These are phyloP conservation scores for Colletotrichum salicis DNA, from an alignment of 2,329 filamentous ascomycete species.

Conservation along the genomic window DNA sequence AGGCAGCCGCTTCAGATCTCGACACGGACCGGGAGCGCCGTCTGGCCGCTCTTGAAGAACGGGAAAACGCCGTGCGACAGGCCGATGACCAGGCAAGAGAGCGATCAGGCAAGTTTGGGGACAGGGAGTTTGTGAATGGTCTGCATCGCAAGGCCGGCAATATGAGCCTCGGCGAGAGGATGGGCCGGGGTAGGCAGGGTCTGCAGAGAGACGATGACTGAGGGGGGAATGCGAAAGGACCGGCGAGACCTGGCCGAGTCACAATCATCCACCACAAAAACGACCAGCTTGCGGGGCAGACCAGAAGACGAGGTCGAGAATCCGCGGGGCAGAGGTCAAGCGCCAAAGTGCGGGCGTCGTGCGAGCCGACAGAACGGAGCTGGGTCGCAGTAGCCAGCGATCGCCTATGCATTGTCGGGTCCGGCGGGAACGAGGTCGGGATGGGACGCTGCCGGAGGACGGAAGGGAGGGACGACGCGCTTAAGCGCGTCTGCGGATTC, in stretches of 20 bases:
- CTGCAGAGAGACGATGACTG: slow-evolving; percentile 59
- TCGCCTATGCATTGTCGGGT: neutral
- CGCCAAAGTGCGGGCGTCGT: neutral
- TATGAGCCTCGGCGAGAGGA: slow-evolving; percentile 62
- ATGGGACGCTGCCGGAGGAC: neutral
- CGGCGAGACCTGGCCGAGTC: neutral
- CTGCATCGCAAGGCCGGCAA: slow-evolving; percentile 69
- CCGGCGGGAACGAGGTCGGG: slow-evolving; percentile 7
- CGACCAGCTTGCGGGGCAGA: neutral
- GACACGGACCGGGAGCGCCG: slow-evolving; percentile 77
- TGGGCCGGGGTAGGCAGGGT: slow-evolving; percentile 59
- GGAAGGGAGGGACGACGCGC: neutral
- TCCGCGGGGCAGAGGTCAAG: neutral
- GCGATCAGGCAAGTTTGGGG: slow-evolving; percentile 69
- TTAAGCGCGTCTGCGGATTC: neutral
- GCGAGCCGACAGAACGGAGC: neutral
- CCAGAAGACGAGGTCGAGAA: neutral
- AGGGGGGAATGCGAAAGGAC: slow-evolving; percentile 5
- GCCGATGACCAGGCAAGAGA: slow-evolving; percentile 73
- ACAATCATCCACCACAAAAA: neutral
- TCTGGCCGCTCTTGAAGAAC: slow-evolving; percentile 72
- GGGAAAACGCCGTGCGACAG: slow-evolving; percentile 72
- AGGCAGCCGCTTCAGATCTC: slow-evolving; percentile 74
- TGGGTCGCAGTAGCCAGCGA: slow-evolving; percentile 12
- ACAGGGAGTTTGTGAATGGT: slow-evolving; percentile 71